Evolutionary conservation across 345 rosid genomes (phyloP).

Genomic region (Syzygium oleosum): DNA sequence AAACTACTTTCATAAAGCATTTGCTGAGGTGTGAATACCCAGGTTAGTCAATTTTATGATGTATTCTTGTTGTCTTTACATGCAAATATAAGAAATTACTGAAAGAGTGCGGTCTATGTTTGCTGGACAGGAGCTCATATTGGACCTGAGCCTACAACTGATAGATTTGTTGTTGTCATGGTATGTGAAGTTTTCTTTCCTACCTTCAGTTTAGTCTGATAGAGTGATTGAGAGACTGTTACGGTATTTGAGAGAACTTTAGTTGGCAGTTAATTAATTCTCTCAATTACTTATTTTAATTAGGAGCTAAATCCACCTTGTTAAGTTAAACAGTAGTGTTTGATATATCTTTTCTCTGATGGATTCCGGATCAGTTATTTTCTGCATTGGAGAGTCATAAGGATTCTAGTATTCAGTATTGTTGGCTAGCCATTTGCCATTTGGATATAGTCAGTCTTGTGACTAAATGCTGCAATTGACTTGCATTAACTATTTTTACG

Average conservation of each 20-base stretch:
- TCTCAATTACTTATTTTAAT: background rate
- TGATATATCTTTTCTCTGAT: background rate
- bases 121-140: constrained; percentile 76
- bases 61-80: background rate
- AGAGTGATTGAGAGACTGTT: background rate
- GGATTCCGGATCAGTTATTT: background rate
- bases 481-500: background rate
- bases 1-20: constrained; percentile 92
- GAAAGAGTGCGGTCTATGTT: background rate
- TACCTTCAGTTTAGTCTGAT: background rate
- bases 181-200: constrained; percentile 19
- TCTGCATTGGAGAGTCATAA: background rate
- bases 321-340: background rate
- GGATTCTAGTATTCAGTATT: background rate
- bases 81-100: background rate
- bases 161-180: constrained; percentile 96
- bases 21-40: constrained; percentile 75
- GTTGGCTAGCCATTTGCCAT: background rate
- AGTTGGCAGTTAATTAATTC: background rate
- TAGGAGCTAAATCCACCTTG: background rate
- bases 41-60: constrained; percentile 22
- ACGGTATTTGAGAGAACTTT: background rate
- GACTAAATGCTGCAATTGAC: background rate
- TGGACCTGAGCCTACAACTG: constrained; percentile 99
- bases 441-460: background rate